These are phyloP conservation scores for Starmerella floris DNA, from an alignment of 805 yeast species.

Conservation along the genomic window DNA sequence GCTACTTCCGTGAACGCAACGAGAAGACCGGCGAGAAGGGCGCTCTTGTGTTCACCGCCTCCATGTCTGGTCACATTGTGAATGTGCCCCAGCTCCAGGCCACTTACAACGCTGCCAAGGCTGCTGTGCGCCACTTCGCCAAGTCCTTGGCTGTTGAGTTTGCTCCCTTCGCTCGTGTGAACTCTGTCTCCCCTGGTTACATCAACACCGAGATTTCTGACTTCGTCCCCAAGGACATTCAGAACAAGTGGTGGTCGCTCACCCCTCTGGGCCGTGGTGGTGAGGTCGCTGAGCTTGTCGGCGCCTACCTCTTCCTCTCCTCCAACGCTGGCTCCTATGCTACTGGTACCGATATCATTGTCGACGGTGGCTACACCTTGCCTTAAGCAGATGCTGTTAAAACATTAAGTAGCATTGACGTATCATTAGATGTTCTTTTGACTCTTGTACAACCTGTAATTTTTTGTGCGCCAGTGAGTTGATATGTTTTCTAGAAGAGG, in stretches of 20 bases:
- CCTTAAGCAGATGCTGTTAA: conserved; percentile 33
- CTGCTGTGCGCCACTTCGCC: conserved; percentile 64
- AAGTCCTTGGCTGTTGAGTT: conserved; percentile 76
- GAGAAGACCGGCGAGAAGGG: conserved; percentile 39
- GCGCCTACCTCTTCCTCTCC: conserved; percentile 68
- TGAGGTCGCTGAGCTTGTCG: conserved; percentile 56
- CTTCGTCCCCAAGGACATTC: conserved; percentile 34
- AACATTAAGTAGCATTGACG: too few relatives aligned
- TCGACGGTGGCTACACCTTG: conserved; percentile 65
- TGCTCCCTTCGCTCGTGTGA: conserved; percentile 79
- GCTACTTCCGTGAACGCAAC: conserved; percentile 49
- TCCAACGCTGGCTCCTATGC: conserved; percentile 70
- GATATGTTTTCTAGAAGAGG: too few relatives aligned
- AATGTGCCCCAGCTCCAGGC: conserved; percentile 82
- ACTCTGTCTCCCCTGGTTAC: conserved; percentile 77
- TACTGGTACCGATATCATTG: conserved; percentile 61
- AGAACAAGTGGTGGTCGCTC: conserved; percentile 36
- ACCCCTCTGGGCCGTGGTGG: conserved; percentile 54
- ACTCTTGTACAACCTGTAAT: too few relatives aligned
- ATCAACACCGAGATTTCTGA: conserved; percentile 56
- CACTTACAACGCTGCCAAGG: conserved; percentile 75
- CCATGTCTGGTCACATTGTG: conserved; percentile 80
- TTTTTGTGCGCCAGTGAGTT: too few relatives aligned
- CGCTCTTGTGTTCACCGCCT: conserved; percentile 70
- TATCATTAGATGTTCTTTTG: too few relatives aligned